Conservation (phyloP, 805 yeast species). For the Yamadazyma paraphyllophila region DNA sequence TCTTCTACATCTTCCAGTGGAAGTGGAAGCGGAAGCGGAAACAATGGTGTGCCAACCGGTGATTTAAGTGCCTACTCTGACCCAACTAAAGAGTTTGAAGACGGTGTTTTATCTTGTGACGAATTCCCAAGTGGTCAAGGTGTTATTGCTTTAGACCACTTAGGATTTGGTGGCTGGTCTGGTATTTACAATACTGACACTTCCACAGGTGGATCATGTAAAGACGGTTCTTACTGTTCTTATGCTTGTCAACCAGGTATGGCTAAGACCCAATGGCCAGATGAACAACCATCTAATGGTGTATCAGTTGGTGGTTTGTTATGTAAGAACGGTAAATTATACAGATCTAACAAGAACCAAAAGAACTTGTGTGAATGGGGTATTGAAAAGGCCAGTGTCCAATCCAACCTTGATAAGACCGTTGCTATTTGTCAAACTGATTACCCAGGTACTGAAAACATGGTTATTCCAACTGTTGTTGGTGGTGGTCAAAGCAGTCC, state of each 20-base stretch:
- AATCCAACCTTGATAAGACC: conserved; percentile 46
- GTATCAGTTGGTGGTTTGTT: conserved; percentile 69
- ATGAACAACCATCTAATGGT: conserved; percentile 63
- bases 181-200: conserved; percentile 49
- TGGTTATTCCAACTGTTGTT: conserved; percentile 71
- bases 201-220: conserved; percentile 43
- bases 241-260: conserved; percentile 78
- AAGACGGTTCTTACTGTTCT: conserved; percentile 70
- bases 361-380: conserved; percentile 69
- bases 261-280: conserved; percentile 81
- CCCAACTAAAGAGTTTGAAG: conserved; percentile 58
- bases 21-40: conserved; percentile 19
- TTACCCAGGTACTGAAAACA: conserved; percentile 80
- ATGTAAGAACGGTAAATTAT: conserved; percentile 61
- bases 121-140: conserved; percentile 76
- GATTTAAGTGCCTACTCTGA: conserved; percentile 48
- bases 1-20: conserved; percentile 28
- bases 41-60: conserved; percentile 36
- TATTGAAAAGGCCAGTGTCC: conserved; percentile 50
- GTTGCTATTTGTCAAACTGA: conserved; percentile 76
- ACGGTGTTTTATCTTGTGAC: conserved; percentile 68
- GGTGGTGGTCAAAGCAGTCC: conserved; percentile 49
- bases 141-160: conserved; percentile 50
- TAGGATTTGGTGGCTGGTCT: conserved; percentile 44
- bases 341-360: conserved; percentile 52